Evolutionary conservation across 306 rosid genomes (phyloP), one percentile per base, ranked within the genome.

Genomic region (Calophaca sinica): DNA sequence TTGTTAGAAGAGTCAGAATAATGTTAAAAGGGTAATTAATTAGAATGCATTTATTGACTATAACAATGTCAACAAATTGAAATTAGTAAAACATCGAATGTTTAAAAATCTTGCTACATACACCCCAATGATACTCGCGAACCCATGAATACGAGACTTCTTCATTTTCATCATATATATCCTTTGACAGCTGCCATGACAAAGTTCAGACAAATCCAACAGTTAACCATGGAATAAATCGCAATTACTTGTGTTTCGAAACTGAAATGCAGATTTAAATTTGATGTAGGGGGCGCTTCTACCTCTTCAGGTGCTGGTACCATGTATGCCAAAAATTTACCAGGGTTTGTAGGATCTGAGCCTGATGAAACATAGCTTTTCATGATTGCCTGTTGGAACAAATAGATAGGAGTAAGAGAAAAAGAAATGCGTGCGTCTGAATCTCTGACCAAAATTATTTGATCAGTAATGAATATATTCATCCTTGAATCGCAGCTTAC

Each of bases 251-350:
- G 36, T 44, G 12, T 55, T 66, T 54, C 68, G 69, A 55, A 79
- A 69, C 28, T 45, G 6, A 62, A 71, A 55, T 53, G 61, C 51
- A 45, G 4, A 53, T 44, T 72, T 57, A 67, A 54, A 49, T 51
- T 9, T 33, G 55, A 51, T 20, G 38, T 15, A 4, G 2, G 62
- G 39, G 39, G 67, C 72, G 70, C 14, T 29, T n/a, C 14, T 83
- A 91, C 97, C 93, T 94, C 96, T 75, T 87, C 92, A 2, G 81
- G 89, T 79, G 96, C 62, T 63, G 91, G 94, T 51, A 83, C 89
- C 97, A 94, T 87, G 86, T 89, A 91, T 3, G 97, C 94, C 80
- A 91, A 86, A 89, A 93, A 93, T 72, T 89, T 92, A 82, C 89
- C 97, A 3, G 93, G 87, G 74, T 93, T 89, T 51, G 83, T 81